Evolutionary conservation across 1,284 basidiomycete species (phyloP).

Genomic region (Microbotryomycetes sp.): DNA sequence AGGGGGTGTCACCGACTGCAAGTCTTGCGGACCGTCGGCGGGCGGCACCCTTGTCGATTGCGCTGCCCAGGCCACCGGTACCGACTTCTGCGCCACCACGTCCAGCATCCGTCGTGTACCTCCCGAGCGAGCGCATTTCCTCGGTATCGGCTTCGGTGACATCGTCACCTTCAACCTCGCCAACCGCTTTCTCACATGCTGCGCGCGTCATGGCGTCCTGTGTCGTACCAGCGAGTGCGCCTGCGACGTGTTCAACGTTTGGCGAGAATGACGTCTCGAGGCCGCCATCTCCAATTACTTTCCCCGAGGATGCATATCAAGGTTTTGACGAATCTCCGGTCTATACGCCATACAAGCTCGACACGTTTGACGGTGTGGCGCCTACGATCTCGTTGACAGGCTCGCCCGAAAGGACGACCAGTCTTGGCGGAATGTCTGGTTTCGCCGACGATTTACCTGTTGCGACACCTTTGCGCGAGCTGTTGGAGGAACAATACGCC

Average conservation of each 20-base stretch:
- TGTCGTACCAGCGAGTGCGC: not conserved
- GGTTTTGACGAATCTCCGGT: too few species aligned
- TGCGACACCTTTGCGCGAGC: not conserved
- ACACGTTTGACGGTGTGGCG: too few species aligned
- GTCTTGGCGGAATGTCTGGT: not conserved
- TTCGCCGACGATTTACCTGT: not conserved
- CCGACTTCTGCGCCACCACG: not conserved
- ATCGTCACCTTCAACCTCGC: not conserved
- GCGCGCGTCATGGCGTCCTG: not conserved
- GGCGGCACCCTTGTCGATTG: not conserved
- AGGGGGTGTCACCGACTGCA: not conserved
- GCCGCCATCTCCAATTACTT: not conserved
- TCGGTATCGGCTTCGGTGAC: too few species aligned
- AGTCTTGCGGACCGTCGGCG: not conserved
- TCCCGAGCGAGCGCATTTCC: too few species aligned
- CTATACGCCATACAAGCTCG: too few species aligned
- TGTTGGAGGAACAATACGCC: not conserved
- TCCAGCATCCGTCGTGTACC: too few species aligned
- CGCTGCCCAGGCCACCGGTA: not conserved
- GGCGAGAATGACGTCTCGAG: not conserved
- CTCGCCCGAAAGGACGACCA: too few species aligned
- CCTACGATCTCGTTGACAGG: too few species aligned
- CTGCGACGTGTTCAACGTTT: not conserved
- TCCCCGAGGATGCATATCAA: too few species aligned
- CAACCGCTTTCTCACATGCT: not conserved